Base-by-base conservation (phyloP, 441 rosid species). In the Euphorbia schlechtendalii region DNA sequence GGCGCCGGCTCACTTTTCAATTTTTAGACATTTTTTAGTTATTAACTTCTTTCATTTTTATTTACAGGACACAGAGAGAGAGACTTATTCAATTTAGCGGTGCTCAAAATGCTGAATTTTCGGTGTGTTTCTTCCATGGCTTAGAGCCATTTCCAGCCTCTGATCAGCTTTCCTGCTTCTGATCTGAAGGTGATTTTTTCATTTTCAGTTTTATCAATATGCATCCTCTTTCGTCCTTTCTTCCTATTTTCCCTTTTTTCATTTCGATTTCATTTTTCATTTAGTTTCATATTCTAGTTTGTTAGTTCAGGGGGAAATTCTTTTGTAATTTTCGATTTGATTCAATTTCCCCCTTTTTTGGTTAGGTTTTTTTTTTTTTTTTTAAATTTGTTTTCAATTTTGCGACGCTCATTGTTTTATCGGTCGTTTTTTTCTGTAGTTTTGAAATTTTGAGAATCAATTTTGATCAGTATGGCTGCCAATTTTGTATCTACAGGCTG, bases 401-500 rank as follows among this genome's bases (percentile, higher is more conserved):
- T 67, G 66, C 34, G 14, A 12, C 15, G 8, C n/a, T n/a, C n/a
- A 49, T 17, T 49, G 53, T 4, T 49, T 49, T 9, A n/a, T 18
- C 10, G 8, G 4, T 7, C n/a, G n/a, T n/a, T n/a, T n/a, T 54
- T 54, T 54, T 24, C 5, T 55, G 38, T 25, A 27, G 10, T 5
- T 14, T 55, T 28, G 18, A 28, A 32, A 2, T 32, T 32, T 34
- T 9, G 43, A 40, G 1, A 9, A 0, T 30, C 13, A 24, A 41
- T 7, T 11, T 59, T 59, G 48, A 36, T 24, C 46, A 5, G n/a
- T 48, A 59, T 54, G 63, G 59, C 61, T 30, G 70, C 45, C 25
- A 67, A 61, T 69, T 72, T 61, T 53, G 63, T 48, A 49, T 72
- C 56, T 27, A 56, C 77, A 81, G 84, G 82, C 64, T 75, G 73